Evolutionary conservation across 495 filamentous ascomycete genomes (phyloP).

Genomic region (Penicillium goetzii): DNA sequence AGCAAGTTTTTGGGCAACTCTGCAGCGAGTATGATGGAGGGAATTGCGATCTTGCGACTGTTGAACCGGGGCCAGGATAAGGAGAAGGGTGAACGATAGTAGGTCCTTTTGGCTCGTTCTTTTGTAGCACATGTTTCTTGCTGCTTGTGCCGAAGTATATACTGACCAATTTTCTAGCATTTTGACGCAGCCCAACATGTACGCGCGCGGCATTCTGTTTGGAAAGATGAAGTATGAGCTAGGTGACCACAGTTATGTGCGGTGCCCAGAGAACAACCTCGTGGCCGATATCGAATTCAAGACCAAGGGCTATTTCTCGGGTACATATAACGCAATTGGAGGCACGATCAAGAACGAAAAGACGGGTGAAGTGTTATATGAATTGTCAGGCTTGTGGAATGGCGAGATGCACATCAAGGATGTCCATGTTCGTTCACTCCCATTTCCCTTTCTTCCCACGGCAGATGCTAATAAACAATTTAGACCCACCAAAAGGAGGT

Average conservation of each 20-base stretch:
- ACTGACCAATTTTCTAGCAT: constrained; percentile 55
- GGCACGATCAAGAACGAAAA: constrained; percentile 89
- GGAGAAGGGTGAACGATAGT: constrained; percentile 82
- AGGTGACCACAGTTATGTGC: constrained; percentile 93
- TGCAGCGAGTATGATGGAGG: constrained; percentile 97
- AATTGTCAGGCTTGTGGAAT: constrained; percentile 91
- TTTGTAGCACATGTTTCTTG: neutral
- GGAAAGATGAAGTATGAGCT: constrained; percentile 99
- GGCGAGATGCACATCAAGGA: constrained; percentile 91
- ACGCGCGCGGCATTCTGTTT: constrained; percentile 94
- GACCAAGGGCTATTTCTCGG: constrained; percentile 95
- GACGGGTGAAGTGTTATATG: constrained; percentile 82
- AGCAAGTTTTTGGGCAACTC: constrained; percentile 97
- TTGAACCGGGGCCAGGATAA: constrained; percentile 71
- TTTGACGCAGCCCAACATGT: constrained; percentile 98
- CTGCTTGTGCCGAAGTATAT: neutral
- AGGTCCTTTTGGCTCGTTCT: constrained; percentile 39
- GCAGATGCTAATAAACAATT: constrained; percentile 12
- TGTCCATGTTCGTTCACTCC: constrained; percentile 61
- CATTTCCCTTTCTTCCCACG: neutral
- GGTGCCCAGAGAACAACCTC: constrained; percentile 83
- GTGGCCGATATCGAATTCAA: constrained; percentile 98
- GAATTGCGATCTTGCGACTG: constrained; percentile 83
- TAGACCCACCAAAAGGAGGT: constrained; percentile 87
- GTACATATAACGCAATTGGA: constrained; percentile 94